Conservation (phyloP, 371 early-diverging fungal species). For the Mucor circinelloides region DNA sequence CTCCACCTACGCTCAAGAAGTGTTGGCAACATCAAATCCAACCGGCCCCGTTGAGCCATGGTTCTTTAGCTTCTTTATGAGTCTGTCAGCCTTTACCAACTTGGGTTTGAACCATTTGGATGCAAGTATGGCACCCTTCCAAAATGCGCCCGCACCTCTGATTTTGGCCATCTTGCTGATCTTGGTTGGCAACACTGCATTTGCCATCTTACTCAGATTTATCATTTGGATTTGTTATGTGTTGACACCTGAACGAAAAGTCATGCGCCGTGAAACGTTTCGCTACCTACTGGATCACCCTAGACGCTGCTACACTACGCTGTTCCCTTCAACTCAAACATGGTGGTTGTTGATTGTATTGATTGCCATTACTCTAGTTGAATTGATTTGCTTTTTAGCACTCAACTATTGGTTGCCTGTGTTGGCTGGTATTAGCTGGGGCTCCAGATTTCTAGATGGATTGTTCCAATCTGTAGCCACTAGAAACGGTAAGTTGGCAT, state of each 20-base stretch:
- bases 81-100: constrained; percentile 44
- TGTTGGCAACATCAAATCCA: constrained; percentile 34
- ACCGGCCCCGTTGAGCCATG: constrained; percentile 40
- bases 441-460: constrained; percentile 47
- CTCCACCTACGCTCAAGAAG: constrained; percentile 31
- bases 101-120: constrained; percentile 43
- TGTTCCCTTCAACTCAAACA: constrained; percentile 50
- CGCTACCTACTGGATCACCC: constrained; percentile 50
- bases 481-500: constrained; percentile 37
- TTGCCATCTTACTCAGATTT: constrained; percentile 45
- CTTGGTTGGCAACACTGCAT: constrained; percentile 48
- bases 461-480: constrained; percentile 53
- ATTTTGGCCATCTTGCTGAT: constrained; percentile 39
- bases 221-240: constrained; percentile 43
- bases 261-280: constrained; percentile 43
- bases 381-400: constrained; percentile 42
- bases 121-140: constrained; percentile 48
- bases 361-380: constrained; percentile 39
- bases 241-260: constrained; percentile 28
- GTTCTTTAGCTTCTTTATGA: constrained; percentile 49
- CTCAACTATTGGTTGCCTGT: constrained; percentile 53
- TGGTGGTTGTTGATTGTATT: constrained; percentile 51
- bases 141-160: constrained; percentile 42
- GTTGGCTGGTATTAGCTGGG: constrained; percentile 38
- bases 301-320: constrained; percentile 46